Evolutionary conservation across 2,329 filamentous ascomycete species (phyloP).

Genomic region (Juglanconis juglandina): DNA sequence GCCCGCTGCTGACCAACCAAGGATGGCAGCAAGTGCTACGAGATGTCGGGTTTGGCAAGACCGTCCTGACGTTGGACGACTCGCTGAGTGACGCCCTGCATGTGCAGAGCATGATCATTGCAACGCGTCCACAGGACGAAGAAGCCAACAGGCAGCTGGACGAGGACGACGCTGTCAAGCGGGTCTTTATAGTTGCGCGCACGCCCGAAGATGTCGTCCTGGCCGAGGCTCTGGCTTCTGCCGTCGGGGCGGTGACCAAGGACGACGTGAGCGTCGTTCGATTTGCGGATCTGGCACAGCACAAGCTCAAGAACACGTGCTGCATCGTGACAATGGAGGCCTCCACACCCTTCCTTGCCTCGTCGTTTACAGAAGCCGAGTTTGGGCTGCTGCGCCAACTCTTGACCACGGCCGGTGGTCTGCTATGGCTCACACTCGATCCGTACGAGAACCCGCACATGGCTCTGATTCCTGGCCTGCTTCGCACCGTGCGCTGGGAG

Average conservation of each 20-base stretch:
- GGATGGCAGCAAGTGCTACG: slow-evolving; percentile 12
- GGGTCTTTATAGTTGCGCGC: slow-evolving; percentile 17
- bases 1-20: slow-evolving; percentile 8
- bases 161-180: slow-evolving; percentile 9
- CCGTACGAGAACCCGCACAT: slow-evolving; percentile 26
- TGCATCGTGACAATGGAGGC: slow-evolving; percentile 25
- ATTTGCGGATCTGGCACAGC: slow-evolving; percentile 20
- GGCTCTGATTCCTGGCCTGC: slow-evolving; percentile 30
- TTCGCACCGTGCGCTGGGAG: slow-evolving; percentile 32
- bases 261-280: slow-evolving; percentile 14
- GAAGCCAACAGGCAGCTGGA: slow-evolving; percentile 9
- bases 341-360: slow-evolving; percentile 17
- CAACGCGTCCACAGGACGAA: slow-evolving; percentile 9
- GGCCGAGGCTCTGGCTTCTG: slow-evolving; percentile 6
- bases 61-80: slow-evolving; percentile 12
- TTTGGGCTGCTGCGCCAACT: slow-evolving; percentile 26
- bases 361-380: slow-evolving; percentile 22
- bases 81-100: slow-evolving; percentile 10
- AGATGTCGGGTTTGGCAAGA: slow-evolving; percentile 11
- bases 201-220: slow-evolving; percentile 2
- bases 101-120: slow-evolving; percentile 18
- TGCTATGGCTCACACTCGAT: slow-evolving; percentile 34
- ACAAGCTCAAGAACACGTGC: slow-evolving; percentile 19
- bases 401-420: slow-evolving; percentile 23
- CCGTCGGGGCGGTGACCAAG: not conserved